Evolutionary conservation across 805 yeast species (phyloP), one percentile per base, ranked within the genome.

Genomic region (Zygoascus ofunaensis): DNA sequence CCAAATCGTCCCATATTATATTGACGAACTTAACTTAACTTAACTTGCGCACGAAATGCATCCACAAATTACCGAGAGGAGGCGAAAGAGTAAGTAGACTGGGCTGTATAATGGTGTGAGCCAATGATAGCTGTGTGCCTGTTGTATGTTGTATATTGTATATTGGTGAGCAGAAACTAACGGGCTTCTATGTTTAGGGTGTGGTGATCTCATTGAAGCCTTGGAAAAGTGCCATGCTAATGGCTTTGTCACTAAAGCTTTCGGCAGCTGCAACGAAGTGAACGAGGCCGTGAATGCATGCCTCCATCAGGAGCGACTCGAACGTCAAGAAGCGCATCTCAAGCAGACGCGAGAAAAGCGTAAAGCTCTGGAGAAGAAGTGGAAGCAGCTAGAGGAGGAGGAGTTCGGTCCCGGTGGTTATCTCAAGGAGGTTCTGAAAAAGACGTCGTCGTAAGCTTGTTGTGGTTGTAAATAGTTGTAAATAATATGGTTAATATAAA

Each of bases 191-290:
- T n/a, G n/a, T n/a, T n/a, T 46, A 73, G 82, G 82, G 17, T 90
- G 98, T 62, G 78, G 75, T 42, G 84, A 81, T 49, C 72, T 87
- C 34, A 87, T 92, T 61, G 80, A 81, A 49, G 96, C 94, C 0
- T 73, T 90, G 4, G 95, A 90, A 55, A 81, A 85, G 59, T 90
- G 98, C 60, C 96, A 89, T 56, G 72, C 72, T 44, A 53, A 51
- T 42, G 82, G 79, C 44, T 82, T 79, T 52, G 54, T 82, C 48
- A 72, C 76, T 52, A 77, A 83, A 59, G 79, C 84, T 5, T 68
- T 86, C 53, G 97, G 97, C 22, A 70, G 76, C 47, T 90, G 98
- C 65, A 86, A 87, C 63, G 78, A 79, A 43, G 80, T 82, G 55
- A 87, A 87, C 56, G 85, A 82, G 50, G 89, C 83, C 42, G 70